Percentiles rank a stretch among this genome's conserved stretches.
Evolutionary conservation across 129 eudicot species (phyloP).

Genomic region (Saussurea involucrata): DNA sequence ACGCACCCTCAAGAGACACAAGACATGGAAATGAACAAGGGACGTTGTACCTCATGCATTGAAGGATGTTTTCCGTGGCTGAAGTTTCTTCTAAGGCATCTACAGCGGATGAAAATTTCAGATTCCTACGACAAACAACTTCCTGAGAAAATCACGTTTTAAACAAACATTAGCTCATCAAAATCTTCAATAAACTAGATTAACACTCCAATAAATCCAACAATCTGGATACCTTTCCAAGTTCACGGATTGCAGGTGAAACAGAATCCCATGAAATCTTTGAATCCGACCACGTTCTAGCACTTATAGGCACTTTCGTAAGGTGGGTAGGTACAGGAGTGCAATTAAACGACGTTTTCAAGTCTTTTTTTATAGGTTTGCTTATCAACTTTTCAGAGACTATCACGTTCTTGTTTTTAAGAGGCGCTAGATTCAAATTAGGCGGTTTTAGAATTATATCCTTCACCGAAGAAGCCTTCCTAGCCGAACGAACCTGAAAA

Average conservation of each 20-base stretch:
- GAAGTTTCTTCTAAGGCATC: conserved; percentile 64
- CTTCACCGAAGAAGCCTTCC: conserved; percentile 33
- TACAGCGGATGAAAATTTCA: conserved; percentile 49
- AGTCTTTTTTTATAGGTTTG: conserved; percentile 44
- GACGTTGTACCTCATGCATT: conserved; percentile 63
- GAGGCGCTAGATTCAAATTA: conserved; percentile 43
- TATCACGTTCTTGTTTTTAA: conserved; percentile 53
- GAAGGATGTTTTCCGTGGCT: conserved; percentile 52
- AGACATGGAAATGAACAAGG: background rate
- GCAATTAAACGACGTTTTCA: conserved; percentile 43
- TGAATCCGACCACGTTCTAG: conserved; percentile 40
- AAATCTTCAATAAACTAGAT: conserved; percentile 2
- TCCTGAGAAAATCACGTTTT: conserved; percentile 38
- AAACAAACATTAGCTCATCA: background rate
- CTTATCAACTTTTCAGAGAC: conserved; percentile 45
- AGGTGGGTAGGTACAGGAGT: conserved; percentile 29
- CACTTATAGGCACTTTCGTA: conserved; percentile 38
- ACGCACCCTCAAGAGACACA: too few species aligned
- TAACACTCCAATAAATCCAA: background rate
- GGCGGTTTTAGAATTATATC: conserved; percentile 30
- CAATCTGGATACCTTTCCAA: conserved; percentile 59
- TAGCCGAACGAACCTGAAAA: conserved; percentile 39
- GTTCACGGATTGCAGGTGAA: conserved; percentile 45
- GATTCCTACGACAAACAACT: conserved; percentile 40
- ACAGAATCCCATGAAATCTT: conserved; percentile 49